A percentile compares a stretch with the other conserved stretches of the same genome.
Conservation (phyloP, 139 green algal genomes). For the Closterium sp. region DNA sequence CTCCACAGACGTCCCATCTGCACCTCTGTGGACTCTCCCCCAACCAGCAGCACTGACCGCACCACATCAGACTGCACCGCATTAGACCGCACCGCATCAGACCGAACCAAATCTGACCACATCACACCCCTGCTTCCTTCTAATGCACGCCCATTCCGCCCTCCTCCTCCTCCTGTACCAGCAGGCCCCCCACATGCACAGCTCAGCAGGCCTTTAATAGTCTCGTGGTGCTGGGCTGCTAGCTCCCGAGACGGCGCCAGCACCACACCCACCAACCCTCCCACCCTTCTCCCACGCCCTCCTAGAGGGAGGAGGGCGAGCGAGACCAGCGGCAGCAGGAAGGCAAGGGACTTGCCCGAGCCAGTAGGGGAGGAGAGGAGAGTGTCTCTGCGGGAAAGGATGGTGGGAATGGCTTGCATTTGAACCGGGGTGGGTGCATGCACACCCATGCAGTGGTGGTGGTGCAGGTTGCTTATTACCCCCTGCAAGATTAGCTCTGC, state of each 20-base stretch:
- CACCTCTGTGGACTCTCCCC: not conserved
- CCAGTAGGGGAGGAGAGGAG: constrained; percentile 21
- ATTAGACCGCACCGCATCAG: not conserved
- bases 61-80: not conserved
- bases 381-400: constrained; percentile 3
- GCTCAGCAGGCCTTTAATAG: not conserved
- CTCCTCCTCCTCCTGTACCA: not conserved
- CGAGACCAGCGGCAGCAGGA: constrained; percentile 22
- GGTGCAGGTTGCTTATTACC: not conserved
- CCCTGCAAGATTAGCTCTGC: too few species aligned
- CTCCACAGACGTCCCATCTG: not conserved
- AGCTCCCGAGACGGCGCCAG: not conserved
- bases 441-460: not conserved
- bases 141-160: not conserved
- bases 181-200: too few species aligned
- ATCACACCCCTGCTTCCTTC: not conserved
- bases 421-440: not conserved
- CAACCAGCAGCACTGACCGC: not conserved
- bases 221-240: not conserved
- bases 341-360: constrained; percentile 23
- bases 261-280: not conserved
- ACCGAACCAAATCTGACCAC: not conserved
- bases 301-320: not conserved
- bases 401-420: constrained; percentile 32
- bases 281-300: not conserved